phyloP scores from a whole-genome alignment of 768 basidiomycete genomes.

The Agaricus sinodeliciosus region DNA sequence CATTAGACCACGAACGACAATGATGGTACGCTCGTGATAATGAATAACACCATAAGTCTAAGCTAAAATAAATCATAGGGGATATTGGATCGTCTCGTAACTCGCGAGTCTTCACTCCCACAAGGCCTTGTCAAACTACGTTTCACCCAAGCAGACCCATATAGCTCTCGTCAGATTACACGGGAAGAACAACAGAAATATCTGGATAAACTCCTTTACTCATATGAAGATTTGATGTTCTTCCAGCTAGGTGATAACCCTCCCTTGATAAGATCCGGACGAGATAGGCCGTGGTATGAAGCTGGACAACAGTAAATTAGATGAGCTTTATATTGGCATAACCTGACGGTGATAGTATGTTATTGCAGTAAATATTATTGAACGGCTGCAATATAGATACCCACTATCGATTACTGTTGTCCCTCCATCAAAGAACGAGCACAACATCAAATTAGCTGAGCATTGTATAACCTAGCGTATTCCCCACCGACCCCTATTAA shows the following conservation, averaged over 20 bases:
- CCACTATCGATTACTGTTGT: not conserved
- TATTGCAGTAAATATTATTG: not conserved
- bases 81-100: conserved; percentile 4
- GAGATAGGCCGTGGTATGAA: conserved; percentile 3
- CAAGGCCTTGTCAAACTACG: not conserved
- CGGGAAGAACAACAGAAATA: conserved; percentile 1
- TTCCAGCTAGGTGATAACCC: conserved; percentile 7
- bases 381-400: not conserved
- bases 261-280: not conserved
- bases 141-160: conserved; percentile 8
- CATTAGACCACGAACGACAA: not conserved
- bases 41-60: not conserved
- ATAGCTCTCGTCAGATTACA: conserved; percentile 2
- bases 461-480: conserved; percentile 27
- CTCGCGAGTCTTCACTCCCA: conserved; percentile 1
- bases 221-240: not conserved
- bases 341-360: not conserved
- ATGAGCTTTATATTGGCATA: not conserved
- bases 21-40: not conserved
- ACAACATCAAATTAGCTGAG: conserved; percentile 15
- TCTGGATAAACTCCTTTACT: not conserved
- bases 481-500: conserved; percentile 22
- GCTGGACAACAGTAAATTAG: not conserved
- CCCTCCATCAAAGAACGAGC: not conserved
- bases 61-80: not conserved